A percentile compares a stretch with the other conserved stretches of the same genome.
Conservation (phyloP, 257 asterid genomes). For the Henckelia pumila region DNA sequence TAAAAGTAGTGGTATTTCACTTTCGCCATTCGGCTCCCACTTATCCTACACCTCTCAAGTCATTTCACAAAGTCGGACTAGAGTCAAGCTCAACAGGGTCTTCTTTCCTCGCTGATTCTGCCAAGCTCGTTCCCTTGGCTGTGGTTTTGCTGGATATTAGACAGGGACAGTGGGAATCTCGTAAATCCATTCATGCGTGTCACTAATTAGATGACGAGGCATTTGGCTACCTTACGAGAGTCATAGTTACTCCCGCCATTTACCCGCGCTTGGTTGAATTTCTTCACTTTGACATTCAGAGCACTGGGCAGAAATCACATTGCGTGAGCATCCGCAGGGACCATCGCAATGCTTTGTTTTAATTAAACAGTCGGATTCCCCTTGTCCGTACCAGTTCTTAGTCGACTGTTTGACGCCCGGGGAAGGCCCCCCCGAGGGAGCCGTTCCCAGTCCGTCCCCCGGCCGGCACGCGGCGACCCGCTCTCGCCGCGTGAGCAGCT, state of each 20-base stretch:
- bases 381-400: no score
- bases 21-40: conserved; percentile 27
- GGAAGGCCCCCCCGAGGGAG: no score
- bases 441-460: no score
- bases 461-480: no score
- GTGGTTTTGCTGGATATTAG: no score
- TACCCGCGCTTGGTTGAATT: conserved; percentile 26
- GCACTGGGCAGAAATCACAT: conserved; percentile 58
- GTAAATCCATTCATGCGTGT: no score
- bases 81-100: conserved; percentile 78
- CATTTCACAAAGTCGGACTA: conserved; percentile 50
- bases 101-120: conserved; percentile 55
- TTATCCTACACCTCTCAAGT: conserved; percentile 33
- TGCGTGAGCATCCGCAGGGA: conserved; percentile 53
- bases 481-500: no score
- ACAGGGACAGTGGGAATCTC: no score
- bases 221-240: conserved; percentile 67
- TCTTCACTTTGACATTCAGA: no score
- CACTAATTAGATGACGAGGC: conserved; percentile 76
- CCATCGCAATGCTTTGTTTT: conserved; percentile 65
- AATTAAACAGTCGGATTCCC: conserved; percentile 58
- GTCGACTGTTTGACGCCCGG: no score
- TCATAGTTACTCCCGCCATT: conserved; percentile 55
- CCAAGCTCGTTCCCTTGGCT: conserved; percentile 39
- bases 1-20: conserved; percentile 12